phyloP scores from a whole-genome alignment of 306 rosid genomes.

The Notholithocarpus densiflorus region DNA sequence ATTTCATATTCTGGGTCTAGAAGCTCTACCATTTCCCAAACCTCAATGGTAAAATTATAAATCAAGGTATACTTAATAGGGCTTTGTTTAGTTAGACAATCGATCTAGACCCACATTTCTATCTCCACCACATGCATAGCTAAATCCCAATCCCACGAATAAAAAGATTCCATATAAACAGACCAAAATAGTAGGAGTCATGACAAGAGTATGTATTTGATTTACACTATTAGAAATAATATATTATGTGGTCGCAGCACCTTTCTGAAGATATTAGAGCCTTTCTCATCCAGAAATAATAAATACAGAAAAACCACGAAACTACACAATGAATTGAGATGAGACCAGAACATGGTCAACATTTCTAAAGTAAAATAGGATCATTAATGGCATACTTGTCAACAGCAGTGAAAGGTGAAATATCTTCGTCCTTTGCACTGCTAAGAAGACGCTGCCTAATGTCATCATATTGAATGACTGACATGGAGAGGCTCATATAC shows the following conservation, averaged over 20 bases:
- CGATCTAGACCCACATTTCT: neutral
- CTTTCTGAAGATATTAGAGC: constrained; percentile 7
- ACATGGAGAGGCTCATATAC: constrained; percentile 90
- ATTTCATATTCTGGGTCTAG: neutral
- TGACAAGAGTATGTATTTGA: neutral
- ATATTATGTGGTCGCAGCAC: neutral
- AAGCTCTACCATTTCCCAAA: neutral
- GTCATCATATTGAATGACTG: constrained; percentile 77
- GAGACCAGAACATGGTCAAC: neutral
- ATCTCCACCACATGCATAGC: neutral
- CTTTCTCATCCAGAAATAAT: neutral
- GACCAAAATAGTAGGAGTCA: neutral
- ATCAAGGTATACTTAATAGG: neutral
- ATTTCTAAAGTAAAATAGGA: neutral
- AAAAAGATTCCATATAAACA: neutral
- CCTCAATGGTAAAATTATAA: neutral
- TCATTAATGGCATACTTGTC: constrained; percentile 61
- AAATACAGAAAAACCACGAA: neutral
- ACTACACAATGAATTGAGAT: neutral
- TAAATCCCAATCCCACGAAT: neutral
- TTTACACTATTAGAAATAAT: neutral
- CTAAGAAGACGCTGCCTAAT: constrained; percentile 68
- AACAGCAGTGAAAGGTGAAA: constrained; percentile 95
- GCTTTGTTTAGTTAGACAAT: neutral
- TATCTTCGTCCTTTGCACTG: constrained; percentile 90